Conservation (phyloP, 139 green algal genomes). For the Chlorella sorokiniana region DNA sequence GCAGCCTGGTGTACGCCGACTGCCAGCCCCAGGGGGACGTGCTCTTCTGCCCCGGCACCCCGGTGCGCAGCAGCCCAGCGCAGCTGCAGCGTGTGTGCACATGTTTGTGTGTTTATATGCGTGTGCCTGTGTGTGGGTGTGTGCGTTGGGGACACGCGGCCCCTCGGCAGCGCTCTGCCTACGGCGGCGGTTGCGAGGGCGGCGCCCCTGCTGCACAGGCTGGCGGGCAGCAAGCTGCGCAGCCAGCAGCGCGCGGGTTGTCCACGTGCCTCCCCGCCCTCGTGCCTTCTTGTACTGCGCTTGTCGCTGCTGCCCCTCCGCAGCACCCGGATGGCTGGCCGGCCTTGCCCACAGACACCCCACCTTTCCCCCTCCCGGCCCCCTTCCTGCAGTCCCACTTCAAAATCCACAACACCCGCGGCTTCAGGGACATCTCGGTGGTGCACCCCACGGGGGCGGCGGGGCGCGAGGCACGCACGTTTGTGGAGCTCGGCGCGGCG, state of each 20-base stretch:
- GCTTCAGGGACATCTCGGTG: conserved; percentile 38
- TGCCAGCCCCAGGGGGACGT: conserved; percentile 22
- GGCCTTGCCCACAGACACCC: neutral
- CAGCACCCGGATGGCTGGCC: neutral
- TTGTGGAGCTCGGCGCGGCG: conserved; percentile 36
- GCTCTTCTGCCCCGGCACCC: conserved; percentile 41
- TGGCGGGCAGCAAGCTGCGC: too few species aligned
- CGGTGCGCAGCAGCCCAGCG: neutral
- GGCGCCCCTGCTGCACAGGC: neutral
- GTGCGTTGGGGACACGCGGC: neutral
- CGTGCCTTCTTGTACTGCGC: too few species aligned
- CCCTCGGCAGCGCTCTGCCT: neutral
- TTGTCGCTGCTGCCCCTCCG: too few species aligned
- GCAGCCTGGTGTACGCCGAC: conserved; percentile 36
- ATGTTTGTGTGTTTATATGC: neutral
- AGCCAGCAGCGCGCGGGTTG: too few species aligned
- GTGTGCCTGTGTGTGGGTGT: neutral
- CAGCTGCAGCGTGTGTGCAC: neutral
- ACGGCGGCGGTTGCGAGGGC: neutral
- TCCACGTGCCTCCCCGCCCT: too few species aligned
- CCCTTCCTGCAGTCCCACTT: conserved; percentile 18
- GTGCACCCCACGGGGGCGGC: neutral
- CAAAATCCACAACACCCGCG: conserved; percentile 23
- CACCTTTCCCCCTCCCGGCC: neutral
- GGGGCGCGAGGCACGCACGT: conserved; percentile 14